Base-by-base conservation (phyloP, 2,329 filamentous ascomycete genomes). In the Orbilia brochopaga region DNA sequence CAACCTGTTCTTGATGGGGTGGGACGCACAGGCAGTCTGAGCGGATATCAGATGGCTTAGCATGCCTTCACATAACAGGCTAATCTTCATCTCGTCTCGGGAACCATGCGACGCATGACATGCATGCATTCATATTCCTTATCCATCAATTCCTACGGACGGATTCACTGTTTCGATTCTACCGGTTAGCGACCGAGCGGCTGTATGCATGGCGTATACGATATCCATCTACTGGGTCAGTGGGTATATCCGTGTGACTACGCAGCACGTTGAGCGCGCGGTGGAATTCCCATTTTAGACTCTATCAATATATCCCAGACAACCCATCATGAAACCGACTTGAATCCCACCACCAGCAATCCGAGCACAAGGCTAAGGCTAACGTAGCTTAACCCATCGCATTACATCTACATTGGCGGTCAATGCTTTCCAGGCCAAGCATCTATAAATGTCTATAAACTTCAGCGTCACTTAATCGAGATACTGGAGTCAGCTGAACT, bases 1-100 rank as follows among this genome's bases (percentile, higher is more conserved):
- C 3, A 97, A 97, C 79, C 90, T 90, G 62, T 96, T 91, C 77
- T 80, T 97, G 57, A 93, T 97, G 60, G 60, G 67, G 19, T 72
- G 67, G 60, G 21, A 32, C 27, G 27, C 27, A 32, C 27, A 32
- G 27, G 27, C 27, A 32, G 27, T 32, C 27, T 32, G 27, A 32
- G n/a, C 8, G 27, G 27, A 32, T 3, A 4, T 32, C 27, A 8
- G 27, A 32, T 32, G 8, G 3, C 27, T 32, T 8, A 3, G 8
- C 8, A 8, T 3, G 8, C 8, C 27, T 32, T 8, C 27, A 32
- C 8, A 8, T 3, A 32, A 32, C 27, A 32, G 27, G 27, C 27
- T 32, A 32, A 32, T 32, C 27, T 32, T 32, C 27, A 32, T 4
- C 27, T 44, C 40, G 40, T 17, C 11, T 44, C 3, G 13, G 40